These are phyloP conservation scores for Wickerhamiella kazuoi DNA, from an alignment of 805 yeast genomes.

Conservation along the genomic window DNA sequence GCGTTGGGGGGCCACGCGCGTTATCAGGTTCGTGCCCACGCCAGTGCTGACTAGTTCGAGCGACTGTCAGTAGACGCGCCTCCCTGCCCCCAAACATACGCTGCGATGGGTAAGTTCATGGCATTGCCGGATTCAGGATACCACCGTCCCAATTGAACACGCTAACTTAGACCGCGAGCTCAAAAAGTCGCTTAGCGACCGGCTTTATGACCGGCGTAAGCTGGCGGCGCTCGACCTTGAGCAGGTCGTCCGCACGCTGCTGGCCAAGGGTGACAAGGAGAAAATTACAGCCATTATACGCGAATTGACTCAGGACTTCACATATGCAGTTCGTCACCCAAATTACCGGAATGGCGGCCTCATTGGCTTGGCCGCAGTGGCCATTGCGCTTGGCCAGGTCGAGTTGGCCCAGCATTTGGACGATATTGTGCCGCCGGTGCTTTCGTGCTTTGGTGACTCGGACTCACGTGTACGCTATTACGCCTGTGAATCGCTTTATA, in stretches of 20 bases:
- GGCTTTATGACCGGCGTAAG: conserved; percentile 62
- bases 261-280: conserved; percentile 41
- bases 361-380: conserved; percentile 89
- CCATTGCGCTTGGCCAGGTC: conserved; percentile 72
- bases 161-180: conserved; percentile 36
- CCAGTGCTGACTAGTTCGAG: no score
- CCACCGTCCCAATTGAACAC: not conserved
- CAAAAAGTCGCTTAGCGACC: conserved; percentile 50
- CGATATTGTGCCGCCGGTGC: conserved; percentile 76
- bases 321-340: conserved; percentile 70
- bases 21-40: no score
- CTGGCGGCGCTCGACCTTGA: conserved; percentile 54
- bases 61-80: no score
- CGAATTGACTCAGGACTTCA: conserved; percentile 59
- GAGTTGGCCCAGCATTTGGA: conserved; percentile 73
- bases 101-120: no score
- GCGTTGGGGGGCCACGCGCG: no score
- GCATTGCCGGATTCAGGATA: no score
- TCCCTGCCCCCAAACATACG: no score
- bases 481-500: conserved; percentile 90
- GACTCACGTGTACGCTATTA: conserved; percentile 94
- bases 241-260: conserved; percentile 50
- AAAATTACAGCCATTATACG: conserved; percentile 45
- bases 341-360: conserved; percentile 88
- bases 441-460: conserved; percentile 91